phyloP scores from a whole-genome alignment of 2,329 filamentous ascomycete species.

The Lachnum nothofagi region DNA sequence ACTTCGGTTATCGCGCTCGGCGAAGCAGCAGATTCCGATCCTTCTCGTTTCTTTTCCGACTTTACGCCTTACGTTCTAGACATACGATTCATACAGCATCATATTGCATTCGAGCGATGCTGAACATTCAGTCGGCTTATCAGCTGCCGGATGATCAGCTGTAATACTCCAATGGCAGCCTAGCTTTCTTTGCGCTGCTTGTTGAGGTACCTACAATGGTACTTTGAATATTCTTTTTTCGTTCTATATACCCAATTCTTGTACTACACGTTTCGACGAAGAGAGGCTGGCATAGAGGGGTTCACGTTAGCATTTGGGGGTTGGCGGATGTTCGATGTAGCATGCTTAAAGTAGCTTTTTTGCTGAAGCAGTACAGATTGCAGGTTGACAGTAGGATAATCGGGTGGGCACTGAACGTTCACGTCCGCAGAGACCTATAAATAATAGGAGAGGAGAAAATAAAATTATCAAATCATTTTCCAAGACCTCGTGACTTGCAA shows the following conservation, averaged over 20 bases:
- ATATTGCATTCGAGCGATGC: constrained; percentile 11
- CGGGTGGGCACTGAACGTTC: background rate
- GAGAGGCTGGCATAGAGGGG: background rate
- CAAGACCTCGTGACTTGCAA: background rate
- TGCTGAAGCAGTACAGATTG: background rate
- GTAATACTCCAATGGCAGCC: constrained; percentile 23
- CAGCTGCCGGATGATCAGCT: constrained; percentile 13
- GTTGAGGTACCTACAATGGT: constrained; percentile 2
- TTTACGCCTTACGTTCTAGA: constrained; percentile 30
- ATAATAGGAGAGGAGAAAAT: background rate
- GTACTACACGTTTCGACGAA: constrained; percentile 20
- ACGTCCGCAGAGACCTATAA: background rate
- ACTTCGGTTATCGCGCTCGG: background rate
- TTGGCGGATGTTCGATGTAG: background rate
- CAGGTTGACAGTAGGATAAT: background rate
- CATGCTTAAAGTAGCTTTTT: background rate
- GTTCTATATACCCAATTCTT: constrained; percentile 33
- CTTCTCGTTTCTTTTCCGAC: constrained; percentile 3
- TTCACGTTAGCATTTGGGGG: background rate
- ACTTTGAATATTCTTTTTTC: constrained; percentile 15
- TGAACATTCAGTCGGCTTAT: constrained; percentile 20
- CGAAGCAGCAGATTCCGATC: background rate
- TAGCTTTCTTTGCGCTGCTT: constrained; percentile 6
- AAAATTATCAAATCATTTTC: background rate
- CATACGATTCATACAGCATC: constrained; percentile 23